Conservation (phyloP, 73 alveolate genomes). For the Paramecium tetraurelia region DNA sequence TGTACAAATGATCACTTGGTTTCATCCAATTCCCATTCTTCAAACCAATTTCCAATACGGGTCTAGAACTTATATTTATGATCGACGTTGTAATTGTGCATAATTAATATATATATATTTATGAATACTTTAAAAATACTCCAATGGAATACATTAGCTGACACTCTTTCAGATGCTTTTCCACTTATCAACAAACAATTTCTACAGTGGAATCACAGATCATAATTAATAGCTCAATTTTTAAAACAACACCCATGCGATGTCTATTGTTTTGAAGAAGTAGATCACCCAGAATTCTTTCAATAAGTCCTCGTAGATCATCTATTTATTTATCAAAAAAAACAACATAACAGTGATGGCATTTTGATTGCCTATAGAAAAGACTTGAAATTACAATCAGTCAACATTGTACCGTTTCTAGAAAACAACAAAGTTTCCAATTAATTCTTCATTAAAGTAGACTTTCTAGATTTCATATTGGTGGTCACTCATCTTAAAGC, state of each 20-base stretch:
- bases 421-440: not conserved
- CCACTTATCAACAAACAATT: not conserved
- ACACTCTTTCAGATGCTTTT: not conserved
- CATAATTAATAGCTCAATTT: not conserved
- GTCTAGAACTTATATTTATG: constrained; percentile 49
- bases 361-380: not conserved
- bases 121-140: not conserved
- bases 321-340: not conserved
- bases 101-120: not conserved
- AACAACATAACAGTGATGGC: constrained; percentile 5
- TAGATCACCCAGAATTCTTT: constrained; percentile 33
- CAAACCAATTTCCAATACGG: constrained; percentile 63
- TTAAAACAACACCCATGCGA: not conserved
- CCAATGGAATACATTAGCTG: constrained; percentile 41
- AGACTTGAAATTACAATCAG: not conserved
- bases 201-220: constrained; percentile 8
- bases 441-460: not conserved
- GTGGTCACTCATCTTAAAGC: constrained; percentile 29
- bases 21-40: constrained; percentile 66
- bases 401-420: not conserved
- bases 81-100: constrained; percentile 63
- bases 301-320: not conserved
- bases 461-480: not conserved
- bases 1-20: constrained; percentile 11
- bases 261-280: not conserved